These are phyloP conservation scores for Dendrothele bispora DNA, from an alignment of 768 basidiomycete species.

Conservation along the genomic window DNA sequence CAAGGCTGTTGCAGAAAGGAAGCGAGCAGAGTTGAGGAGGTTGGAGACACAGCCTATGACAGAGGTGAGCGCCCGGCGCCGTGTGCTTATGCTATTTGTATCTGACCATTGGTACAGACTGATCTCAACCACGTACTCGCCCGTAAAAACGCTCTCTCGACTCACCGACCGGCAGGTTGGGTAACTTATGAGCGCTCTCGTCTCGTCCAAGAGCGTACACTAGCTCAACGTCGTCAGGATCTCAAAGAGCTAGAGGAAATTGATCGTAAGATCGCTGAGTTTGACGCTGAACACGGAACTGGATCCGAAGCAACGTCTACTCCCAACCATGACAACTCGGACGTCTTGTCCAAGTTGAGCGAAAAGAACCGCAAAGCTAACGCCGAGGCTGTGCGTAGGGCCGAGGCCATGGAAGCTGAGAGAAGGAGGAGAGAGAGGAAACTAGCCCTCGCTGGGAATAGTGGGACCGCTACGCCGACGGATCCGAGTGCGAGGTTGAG, in stretches of 20 bases:
- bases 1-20: slow-evolving; percentile 64
- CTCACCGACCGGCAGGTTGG: slow-evolving; percentile 27
- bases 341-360: slow-evolving; percentile 78
- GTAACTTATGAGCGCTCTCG: slow-evolving; percentile 62
- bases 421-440: slow-evolving; percentile 70
- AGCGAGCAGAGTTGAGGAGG: slow-evolving; percentile 60
- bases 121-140: slow-evolving; percentile 82
- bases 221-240: slow-evolving; percentile 78
- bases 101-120: slow-evolving; percentile 43
- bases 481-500: slow-evolving; percentile 72
- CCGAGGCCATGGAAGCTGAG: slow-evolving; percentile 70
- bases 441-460: slow-evolving; percentile 37
- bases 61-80: slow-evolving; percentile 46
- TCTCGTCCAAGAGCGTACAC: slow-evolving; percentile 67
- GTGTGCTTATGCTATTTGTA: slow-evolving; percentile 6
- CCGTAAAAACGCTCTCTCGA: slow-evolving; percentile 52
- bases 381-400: slow-evolving; percentile 72
- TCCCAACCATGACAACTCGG: slow-evolving; percentile 26
- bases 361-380: slow-evolving; percentile 89
- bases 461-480: slow-evolving; percentile 38
- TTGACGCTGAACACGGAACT: slow-evolving; percentile 28
- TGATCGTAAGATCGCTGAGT: slow-evolving; percentile 61
- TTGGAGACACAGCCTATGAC: slow-evolving; percentile 66
- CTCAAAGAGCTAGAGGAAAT: slow-evolving; percentile 57
- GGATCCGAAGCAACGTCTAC: slow-evolving; percentile 10